These are phyloP conservation scores for Adenanthera pavonina DNA, from an alignment of 306 rosid genomes.

Conservation along the genomic window DNA sequence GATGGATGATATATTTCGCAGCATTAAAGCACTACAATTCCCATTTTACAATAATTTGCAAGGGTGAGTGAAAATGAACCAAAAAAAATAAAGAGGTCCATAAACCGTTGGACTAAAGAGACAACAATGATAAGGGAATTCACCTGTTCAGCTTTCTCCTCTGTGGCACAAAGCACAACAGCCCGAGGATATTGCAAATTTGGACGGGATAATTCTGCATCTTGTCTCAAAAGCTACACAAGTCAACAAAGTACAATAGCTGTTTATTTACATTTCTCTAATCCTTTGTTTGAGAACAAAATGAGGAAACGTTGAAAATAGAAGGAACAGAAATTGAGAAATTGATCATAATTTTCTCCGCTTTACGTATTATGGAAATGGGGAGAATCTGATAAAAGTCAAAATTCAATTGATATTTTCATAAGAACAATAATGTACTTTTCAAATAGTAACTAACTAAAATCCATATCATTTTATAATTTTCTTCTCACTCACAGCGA, in stretches of 20 bases:
- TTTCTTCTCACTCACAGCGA: too few relatives aligned
- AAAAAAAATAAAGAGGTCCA: slow-evolving; percentile 24
- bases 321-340: slow-evolving; percentile 10
- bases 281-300: neutral
- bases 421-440: neutral
- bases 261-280: neutral
- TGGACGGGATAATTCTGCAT: slow-evolving; percentile 53
- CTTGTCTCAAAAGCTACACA: slow-evolving; percentile 70
- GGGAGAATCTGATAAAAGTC: too few relatives aligned
- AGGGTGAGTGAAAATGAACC: slow-evolving; percentile 32
- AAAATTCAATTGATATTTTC: neutral
- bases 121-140: neutral
- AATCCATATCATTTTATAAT: too few relatives aligned
- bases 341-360: neutral
- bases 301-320: neutral
- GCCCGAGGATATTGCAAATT: slow-evolving; percentile 76
- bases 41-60: slow-evolving; percentile 22
- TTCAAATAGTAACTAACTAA: too few relatives aligned
- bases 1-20: slow-evolving; percentile 68
- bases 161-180: slow-evolving; percentile 80
- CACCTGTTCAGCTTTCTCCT: slow-evolving; percentile 86
- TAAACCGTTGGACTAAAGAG: slow-evolving; percentile 7
- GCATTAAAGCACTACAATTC: slow-evolving; percentile 75
- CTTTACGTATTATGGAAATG: neutral
- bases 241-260: slow-evolving; percentile 8